phyloP scores from a whole-genome alignment of 768 basidiomycete genomes.

The Suillus subluteus region DNA sequence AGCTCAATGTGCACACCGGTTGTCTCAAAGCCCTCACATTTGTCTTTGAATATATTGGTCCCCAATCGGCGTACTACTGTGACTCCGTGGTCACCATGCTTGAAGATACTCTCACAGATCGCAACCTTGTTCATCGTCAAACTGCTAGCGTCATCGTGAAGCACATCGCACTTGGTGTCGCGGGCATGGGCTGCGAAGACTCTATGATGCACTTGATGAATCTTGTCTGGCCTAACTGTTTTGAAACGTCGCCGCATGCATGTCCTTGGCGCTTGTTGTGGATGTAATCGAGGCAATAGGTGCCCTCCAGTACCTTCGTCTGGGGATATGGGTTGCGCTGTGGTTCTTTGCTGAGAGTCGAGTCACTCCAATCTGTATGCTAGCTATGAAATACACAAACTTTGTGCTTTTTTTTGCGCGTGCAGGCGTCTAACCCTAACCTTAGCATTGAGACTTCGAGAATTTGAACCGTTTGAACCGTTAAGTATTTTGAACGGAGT shows the following conservation, averaged over 20 bases:
- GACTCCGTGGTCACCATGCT: slow-evolving; percentile 98
- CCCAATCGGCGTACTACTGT: slow-evolving; percentile 94
- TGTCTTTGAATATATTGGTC: slow-evolving; percentile 99
- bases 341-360: too few species aligned
- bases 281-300: slow-evolving; percentile 98
- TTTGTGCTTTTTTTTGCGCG: too few species aligned
- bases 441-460: too few species aligned
- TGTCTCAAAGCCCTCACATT: slow-evolving; percentile 98
- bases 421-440: too few species aligned
- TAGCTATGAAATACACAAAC: too few species aligned
- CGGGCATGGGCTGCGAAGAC: slow-evolving; percentile 97
- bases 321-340: too few species aligned
- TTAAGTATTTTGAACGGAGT: too few species aligned
- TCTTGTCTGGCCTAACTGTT: slow-evolving; percentile 98
- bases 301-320: too few species aligned
- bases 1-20: slow-evolving; percentile 97
- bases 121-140: slow-evolving; percentile 97
- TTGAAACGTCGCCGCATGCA: slow-evolving; percentile 98
- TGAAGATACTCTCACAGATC: slow-evolving; percentile 97
- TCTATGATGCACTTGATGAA: slow-evolving; percentile 98
- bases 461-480: too few species aligned
- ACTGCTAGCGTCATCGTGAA: slow-evolving; percentile 99
- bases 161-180: slow-evolving; percentile 94
- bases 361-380: too few species aligned
- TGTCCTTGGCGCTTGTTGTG: slow-evolving; percentile 97